Evolutionary conservation across 768 basidiomycete genomes (phyloP).

Genomic region (Kwoniella botswanensis): DNA sequence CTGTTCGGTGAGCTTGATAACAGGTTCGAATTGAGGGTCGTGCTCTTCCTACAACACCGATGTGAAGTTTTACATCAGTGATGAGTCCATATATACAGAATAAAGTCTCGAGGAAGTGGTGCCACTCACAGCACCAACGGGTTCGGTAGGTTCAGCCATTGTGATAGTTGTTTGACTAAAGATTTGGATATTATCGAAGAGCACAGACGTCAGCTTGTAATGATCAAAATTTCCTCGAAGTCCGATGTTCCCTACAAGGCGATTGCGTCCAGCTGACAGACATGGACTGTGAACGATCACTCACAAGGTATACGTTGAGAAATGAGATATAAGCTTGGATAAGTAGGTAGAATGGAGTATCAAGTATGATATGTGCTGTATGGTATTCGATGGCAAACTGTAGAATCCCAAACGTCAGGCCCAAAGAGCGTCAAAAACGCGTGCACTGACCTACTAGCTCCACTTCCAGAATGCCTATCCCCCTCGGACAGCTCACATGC

Average conservation of each 20-base stretch:
- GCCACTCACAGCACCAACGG: constrained; percentile 29
- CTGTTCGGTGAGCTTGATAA: constrained; percentile 93
- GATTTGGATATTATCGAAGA: not conserved
- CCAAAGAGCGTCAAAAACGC: constrained; percentile 4
- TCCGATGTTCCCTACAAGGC: too few species aligned
- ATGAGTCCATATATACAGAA: not conserved
- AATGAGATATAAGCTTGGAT: not conserved
- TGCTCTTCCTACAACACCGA: constrained; percentile 67
- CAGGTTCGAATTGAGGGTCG: constrained; percentile 93
- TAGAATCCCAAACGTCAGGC: not conserved
- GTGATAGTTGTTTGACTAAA: constrained; percentile 9
- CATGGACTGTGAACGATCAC: not conserved
- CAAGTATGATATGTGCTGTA: not conserved
- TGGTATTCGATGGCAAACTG: constrained; percentile 1
- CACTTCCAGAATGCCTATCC: constrained; percentile 14
- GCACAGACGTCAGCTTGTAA: constrained; percentile 20
- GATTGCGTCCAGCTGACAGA: not conserved
- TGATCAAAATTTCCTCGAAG: not conserved
- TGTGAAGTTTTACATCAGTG: constrained; percentile 2
- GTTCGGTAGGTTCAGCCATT: constrained; percentile 36
- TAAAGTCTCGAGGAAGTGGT: too few species aligned
- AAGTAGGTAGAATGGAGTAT: not conserved
- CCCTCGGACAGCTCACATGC: not conserved
- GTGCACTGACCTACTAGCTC: constrained; percentile 11
- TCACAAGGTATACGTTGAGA: not conserved